Conservation (phyloP, 345 rosid species). For the Erucastrum elatum region DNA sequence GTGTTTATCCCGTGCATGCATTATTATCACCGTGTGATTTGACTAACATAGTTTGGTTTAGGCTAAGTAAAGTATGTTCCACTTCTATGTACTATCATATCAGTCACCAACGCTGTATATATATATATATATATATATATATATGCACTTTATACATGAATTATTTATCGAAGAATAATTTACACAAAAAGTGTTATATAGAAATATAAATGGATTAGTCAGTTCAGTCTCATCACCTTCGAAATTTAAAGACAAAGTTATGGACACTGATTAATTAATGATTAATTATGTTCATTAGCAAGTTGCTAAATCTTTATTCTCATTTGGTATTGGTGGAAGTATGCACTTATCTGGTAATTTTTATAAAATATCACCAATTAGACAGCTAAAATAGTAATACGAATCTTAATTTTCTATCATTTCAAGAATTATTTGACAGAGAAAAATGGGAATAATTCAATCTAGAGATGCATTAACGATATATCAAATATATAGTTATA, state of each 20-base stretch:
- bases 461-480: background rate
- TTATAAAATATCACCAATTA: background rate
- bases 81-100: constrained; percentile 27
- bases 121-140: background rate
- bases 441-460: background rate
- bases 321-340: constrained; percentile 19
- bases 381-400: background rate
- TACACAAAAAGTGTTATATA: background rate
- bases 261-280: constrained; percentile 18
- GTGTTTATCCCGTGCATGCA: background rate
- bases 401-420: constrained; percentile 2
- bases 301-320: constrained; percentile 37
- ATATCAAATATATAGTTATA: background rate
- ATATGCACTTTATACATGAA: background rate
- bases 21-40: constrained; percentile 11
- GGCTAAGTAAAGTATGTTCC: constrained; percentile 29
- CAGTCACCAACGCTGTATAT: constrained; percentile 21
- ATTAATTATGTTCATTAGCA: constrained; percentile 10
- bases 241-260: constrained; percentile 17
- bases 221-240: constrained; percentile 28
- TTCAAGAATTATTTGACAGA: background rate
- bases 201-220: constrained; percentile 32
- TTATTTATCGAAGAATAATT: constrained; percentile 21
- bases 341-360: constrained; percentile 10
- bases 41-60: constrained; percentile 16